phyloP scores from a whole-genome alignment of 2,329 filamentous ascomycete genomes.

The Bisporella sp. region DNA sequence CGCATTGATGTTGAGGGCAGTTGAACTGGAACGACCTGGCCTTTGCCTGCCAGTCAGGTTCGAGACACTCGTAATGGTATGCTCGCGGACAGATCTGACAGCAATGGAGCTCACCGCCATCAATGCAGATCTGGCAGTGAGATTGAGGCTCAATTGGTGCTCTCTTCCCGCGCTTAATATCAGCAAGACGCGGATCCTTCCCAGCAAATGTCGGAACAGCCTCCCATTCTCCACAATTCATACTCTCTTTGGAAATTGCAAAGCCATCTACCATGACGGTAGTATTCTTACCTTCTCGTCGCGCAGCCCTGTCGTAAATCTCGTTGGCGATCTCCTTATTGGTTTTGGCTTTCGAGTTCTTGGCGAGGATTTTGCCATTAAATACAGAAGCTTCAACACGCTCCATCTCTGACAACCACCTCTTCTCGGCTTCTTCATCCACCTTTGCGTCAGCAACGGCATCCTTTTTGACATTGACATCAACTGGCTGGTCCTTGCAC shows the following conservation, averaged over 20 bases:
- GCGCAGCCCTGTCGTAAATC: constrained; percentile 36
- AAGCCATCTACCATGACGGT: constrained; percentile 50
- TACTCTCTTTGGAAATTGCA: constrained; percentile 47
- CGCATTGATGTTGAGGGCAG: constrained; percentile 50
- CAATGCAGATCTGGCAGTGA: constrained; percentile 45
- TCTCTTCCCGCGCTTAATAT: constrained; percentile 41
- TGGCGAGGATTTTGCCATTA: constrained; percentile 43
- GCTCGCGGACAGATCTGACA: constrained; percentile 47
- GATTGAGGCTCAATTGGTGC: constrained; percentile 38
- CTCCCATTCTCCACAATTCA: constrained; percentile 46
- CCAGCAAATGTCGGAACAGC: constrained; percentile 50
- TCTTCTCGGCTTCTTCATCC: constrained; percentile 41
- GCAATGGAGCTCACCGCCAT: constrained; percentile 38
- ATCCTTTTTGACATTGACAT: constrained; percentile 31
- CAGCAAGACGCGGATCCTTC: constrained; percentile 44
- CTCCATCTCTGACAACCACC: constrained; percentile 50
- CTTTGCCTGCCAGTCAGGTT: constrained; percentile 32
- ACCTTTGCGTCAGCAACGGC: constrained; percentile 24
- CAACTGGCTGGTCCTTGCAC: constrained; percentile 43
- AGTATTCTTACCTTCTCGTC: constrained; percentile 48
- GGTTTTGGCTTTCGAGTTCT: constrained; percentile 24
- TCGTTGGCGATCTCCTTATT: constrained; percentile 30
- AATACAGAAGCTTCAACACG: constrained; percentile 50
- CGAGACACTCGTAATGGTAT: constrained; percentile 46
- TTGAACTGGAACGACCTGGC: constrained; percentile 39